Base-by-base conservation (phyloP, 805 yeast species). In the Candida michaelii region DNA sequence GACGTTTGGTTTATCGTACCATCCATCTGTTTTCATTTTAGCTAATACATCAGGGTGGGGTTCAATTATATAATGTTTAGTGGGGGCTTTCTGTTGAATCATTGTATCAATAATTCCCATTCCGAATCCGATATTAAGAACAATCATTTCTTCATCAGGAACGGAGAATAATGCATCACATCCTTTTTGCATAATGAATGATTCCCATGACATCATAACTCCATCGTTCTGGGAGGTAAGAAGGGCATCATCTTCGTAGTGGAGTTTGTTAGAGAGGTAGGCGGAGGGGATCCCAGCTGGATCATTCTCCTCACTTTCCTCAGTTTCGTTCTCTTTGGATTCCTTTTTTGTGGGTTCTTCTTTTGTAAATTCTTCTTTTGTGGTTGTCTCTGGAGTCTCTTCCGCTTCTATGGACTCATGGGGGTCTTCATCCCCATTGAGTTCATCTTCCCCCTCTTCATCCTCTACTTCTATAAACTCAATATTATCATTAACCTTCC, bases 191-290 rank as follows among this genome's bases (percentile, higher is more conserved):
- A 90, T 90, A 43, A 90, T 70, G 15, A 80, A 77, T 4, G 80
- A 74, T 59, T 90, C 98, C 98, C 98, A 90, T 52, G 84, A 85
- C 98, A 90, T 90, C 98, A 90, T 90, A 2, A 90, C 97, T 13
- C 97, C 98, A 55, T 90, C 97, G 36, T 76, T 71, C 39, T 83
- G 69, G 17, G 79, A 83, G 1, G 97, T 91, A 18, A 88, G 68
- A 18, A 90, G 69, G 0, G 93, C 82, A 40, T 73, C 76, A 45
- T 82, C 83, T 30, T 69, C 74, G 58, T 87, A 90, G 51, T 79
- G 81, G 18, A 90, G 66, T 54, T 82, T 73, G 3, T 90, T 77
- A 10, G 74, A 64, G 32, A 90, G 69, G 54, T 82, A 90, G 0
- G 85, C 74, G 2, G 69, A 59, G 47, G 85, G 89, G 45, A 80